Evolutionary conservation across 179 eudicot species (phyloP).

Genomic region (Gypsophila paniculata): DNA sequence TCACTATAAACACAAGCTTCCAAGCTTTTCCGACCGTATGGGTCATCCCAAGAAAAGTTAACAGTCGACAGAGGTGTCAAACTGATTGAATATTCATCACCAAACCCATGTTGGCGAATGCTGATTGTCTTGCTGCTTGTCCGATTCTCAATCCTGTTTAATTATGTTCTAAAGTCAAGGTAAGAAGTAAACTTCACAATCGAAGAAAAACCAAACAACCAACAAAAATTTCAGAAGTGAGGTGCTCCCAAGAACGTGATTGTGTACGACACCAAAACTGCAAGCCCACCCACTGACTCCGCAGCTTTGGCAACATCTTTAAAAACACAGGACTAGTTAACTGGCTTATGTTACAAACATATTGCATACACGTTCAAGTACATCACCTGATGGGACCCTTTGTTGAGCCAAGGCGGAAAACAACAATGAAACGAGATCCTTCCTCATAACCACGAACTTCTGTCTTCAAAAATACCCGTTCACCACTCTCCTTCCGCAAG

Average conservation of each 20-base stretch:
- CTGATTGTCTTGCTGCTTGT: slow-evolving; percentile 51
- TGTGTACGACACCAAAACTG: slow-evolving; percentile 2
- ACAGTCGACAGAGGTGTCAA: slow-evolving; percentile 69
- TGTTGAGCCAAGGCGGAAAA: slow-evolving; percentile 78
- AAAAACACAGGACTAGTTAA: not conserved
- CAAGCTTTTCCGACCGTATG: slow-evolving; percentile 67
- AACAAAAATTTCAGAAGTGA: slow-evolving; percentile 2
- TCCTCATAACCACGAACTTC: slow-evolving; percentile 97
- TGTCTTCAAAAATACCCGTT: slow-evolving; percentile 46
- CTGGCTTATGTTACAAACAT: not conserved
- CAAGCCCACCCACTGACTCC: not conserved
- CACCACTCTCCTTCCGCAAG: slow-evolving; percentile 53
- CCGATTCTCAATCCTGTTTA: slow-evolving; percentile 79
- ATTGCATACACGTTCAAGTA: not conserved
- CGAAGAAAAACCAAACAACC: slow-evolving; percentile 3
- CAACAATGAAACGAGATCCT: slow-evolving; percentile 93
- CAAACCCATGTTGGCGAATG: slow-evolving; percentile 77
- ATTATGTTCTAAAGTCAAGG: slow-evolving; percentile 1
- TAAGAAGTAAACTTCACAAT: not conserved
- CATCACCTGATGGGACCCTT: slow-evolving; percentile 76
- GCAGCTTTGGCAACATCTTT: not conserved
- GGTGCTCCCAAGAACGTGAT: not conserved
- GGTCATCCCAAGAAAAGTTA: slow-evolving; percentile 84
- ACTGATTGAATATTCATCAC: slow-evolving; percentile 61
- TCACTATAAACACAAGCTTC: slow-evolving; percentile 47